These are phyloP conservation scores for Lobosporangium transversale DNA, from an alignment of 192 early-diverging fungal genomes.

Conservation along the genomic window DNA sequence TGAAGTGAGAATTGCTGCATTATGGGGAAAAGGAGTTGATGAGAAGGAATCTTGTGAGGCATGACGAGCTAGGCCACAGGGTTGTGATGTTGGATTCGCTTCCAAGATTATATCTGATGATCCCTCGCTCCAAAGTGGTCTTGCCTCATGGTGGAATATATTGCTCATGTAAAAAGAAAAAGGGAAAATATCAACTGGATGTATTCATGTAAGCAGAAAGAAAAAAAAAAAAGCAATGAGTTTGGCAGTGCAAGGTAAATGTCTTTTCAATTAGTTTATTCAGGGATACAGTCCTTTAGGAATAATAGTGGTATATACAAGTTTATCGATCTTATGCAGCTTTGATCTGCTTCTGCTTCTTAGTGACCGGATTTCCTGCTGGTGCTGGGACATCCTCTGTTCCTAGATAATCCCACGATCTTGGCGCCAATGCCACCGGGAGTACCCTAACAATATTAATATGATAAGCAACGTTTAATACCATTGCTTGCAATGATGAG, in stretches of 20 bases:
- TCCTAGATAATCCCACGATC: slow-evolving; percentile 53
- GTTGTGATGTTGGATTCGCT: background rate
- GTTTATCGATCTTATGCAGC: too few species aligned
- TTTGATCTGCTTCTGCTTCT: slow-evolving; percentile 30
- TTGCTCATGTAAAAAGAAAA: slow-evolving; percentile 16
- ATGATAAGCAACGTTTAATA: too few species aligned
- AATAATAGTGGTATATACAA: too few species aligned
- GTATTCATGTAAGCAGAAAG: background rate
- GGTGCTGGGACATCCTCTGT: slow-evolving; percentile 12
- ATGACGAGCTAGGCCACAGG: too few species aligned
- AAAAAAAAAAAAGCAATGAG: background rate
- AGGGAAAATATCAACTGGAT: background rate
- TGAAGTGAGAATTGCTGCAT: too few species aligned
- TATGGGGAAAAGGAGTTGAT: too few species aligned
- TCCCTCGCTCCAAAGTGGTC: slow-evolving; percentile 4
- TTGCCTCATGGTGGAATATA: slow-evolving; percentile 7
- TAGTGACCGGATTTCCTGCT: slow-evolving; percentile 3
- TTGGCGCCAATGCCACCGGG: slow-evolving; percentile 54
- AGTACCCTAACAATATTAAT: slow-evolving; percentile 58
- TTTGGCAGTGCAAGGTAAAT: too few species aligned
- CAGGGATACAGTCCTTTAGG: too few species aligned
- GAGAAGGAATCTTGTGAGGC: too few species aligned
- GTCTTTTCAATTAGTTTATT: too few species aligned
- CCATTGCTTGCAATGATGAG: background rate
- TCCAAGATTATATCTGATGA: slow-evolving; percentile 2